These are phyloP conservation scores for Populus hybrid DNA, from an alignment of 441 rosid species.

Conservation along the genomic window DNA sequence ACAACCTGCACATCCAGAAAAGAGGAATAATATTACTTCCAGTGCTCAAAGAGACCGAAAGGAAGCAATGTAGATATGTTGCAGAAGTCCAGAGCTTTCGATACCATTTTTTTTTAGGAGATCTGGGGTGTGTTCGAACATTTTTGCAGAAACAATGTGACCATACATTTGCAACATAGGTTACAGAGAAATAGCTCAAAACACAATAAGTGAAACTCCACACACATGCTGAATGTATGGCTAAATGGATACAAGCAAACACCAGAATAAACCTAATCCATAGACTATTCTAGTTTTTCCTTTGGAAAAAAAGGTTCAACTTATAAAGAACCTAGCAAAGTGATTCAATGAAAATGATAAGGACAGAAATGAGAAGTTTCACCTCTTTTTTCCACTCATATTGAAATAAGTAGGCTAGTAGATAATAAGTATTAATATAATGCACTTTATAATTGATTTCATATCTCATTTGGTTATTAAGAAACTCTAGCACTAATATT, in stretches of 20 bases:
- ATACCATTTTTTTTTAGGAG: background rate
- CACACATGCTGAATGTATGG: background rate
- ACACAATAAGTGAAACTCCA: background rate
- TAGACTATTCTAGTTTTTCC: background rate
- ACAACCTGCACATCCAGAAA: constrained; percentile 63
- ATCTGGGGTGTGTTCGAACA: background rate
- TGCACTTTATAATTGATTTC: background rate
- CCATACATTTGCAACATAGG: background rate
- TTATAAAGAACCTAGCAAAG: background rate
- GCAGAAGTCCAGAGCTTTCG: background rate
- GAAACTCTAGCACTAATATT: background rate
- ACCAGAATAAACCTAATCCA: background rate
- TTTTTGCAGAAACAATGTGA: background rate
- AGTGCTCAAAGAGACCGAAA: background rate
- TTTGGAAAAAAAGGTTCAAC: background rate
- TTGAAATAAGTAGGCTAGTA: background rate
- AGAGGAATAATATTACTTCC: constrained; percentile 5
- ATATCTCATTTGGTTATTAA: background rate
- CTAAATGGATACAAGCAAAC: background rate
- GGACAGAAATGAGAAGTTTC: background rate
- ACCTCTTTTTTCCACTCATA: background rate
- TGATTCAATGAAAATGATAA: background rate
- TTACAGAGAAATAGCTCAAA: background rate
- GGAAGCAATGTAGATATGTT: constrained; percentile 6
- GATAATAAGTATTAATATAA: background rate